Conservation (phyloP, 1,139 yeast species). For the Saccharomyces hybrid region DNA sequence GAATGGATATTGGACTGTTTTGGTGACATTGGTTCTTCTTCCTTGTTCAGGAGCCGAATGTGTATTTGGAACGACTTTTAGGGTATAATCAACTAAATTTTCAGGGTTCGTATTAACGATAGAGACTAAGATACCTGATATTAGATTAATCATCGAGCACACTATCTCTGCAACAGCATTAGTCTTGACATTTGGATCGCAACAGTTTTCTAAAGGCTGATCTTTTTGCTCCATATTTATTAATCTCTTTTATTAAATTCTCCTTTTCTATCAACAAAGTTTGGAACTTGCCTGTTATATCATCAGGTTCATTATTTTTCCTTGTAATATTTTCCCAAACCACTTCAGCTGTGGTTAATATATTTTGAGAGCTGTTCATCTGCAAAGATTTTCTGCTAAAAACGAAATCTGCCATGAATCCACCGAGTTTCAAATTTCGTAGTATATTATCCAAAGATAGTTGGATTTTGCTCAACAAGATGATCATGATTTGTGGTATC, state of each 20-base stretch:
- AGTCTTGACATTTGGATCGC: not conserved
- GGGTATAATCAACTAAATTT: not conserved
- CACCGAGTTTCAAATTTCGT: conserved; percentile 24
- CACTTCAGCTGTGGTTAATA: not conserved
- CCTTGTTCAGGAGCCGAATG: not conserved
- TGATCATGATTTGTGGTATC: conserved; percentile 13
- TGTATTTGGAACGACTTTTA: not conserved
- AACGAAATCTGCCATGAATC: conserved; percentile 21
- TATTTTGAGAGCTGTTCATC: not conserved
- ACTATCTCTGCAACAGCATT: not conserved
- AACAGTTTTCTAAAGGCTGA: not conserved
- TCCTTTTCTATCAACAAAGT: not conserved
- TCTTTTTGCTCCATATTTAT: not conserved
- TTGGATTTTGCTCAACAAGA: conserved; percentile 23
- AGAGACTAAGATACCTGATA: not conserved
- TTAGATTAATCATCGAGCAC: not conserved
- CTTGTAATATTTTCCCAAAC: not conserved
- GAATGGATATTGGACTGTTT: not conserved
- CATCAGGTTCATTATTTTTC: not conserved
- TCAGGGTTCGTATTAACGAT: not conserved
- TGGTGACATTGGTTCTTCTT: not conserved
- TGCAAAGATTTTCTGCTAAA: conserved; percentile 15
- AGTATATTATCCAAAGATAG: conserved; percentile 17
- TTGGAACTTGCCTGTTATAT: not conserved
- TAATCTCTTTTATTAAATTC: not conserved